phyloP scores from a whole-genome alignment of 106 monocot genomes.

The Acorus calamus region DNA sequence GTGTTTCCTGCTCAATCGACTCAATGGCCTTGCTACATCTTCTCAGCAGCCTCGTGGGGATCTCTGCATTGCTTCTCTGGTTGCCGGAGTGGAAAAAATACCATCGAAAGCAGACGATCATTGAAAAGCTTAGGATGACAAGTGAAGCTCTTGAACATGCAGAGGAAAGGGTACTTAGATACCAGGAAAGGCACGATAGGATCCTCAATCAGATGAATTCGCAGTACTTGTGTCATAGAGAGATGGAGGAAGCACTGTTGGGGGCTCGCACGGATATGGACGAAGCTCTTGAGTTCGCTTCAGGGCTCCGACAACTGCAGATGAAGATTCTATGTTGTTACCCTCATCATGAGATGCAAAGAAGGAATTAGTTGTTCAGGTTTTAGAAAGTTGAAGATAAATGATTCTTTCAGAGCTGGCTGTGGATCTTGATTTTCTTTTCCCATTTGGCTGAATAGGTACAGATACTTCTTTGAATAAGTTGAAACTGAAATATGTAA shows the following conservation, averaged over 20 bases:
- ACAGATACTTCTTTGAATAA: too few relatives aligned
- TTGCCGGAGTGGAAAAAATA: too few relatives aligned
- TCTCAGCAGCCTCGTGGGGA: too few relatives aligned
- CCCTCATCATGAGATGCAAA: background rate
- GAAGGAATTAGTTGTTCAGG: too few relatives aligned
- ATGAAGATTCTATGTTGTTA: background rate
- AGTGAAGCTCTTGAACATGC: slow-evolving; percentile 1
- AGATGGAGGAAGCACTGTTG: background rate
- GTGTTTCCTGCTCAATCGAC: too few relatives aligned
- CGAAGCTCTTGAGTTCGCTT: background rate
- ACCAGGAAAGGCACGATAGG: background rate
- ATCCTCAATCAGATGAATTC: slow-evolving; percentile 2
- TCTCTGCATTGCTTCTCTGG: too few relatives aligned
- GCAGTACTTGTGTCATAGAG: background rate
- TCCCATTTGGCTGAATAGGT: too few relatives aligned
- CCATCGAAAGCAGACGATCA: background rate
- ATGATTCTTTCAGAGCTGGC: too few relatives aligned
- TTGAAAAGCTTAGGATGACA: slow-evolving; percentile 1
- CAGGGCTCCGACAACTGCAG: background rate
- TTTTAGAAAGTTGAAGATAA: too few relatives aligned
- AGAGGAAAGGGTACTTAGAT: background rate
- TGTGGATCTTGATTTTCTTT: too few relatives aligned
- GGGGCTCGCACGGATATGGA: slow-evolving; percentile 2
- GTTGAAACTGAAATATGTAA: too few relatives aligned
- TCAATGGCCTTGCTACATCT: too few relatives aligned